Conservation (phyloP, 306 rosid genomes). For the Sophora flavescens region DNA sequence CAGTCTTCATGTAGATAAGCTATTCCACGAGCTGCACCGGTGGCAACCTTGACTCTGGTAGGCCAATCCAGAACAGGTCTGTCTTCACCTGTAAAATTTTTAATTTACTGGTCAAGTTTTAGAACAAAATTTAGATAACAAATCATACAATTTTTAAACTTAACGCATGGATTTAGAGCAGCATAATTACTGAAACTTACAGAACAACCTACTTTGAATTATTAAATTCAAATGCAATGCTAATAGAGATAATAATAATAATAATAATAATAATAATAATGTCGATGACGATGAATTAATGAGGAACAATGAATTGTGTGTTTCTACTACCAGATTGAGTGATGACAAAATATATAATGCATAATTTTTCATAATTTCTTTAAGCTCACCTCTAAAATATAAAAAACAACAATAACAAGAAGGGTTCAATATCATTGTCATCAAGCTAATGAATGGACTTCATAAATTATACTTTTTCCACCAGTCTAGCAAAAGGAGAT, state of each 20-base stretch:
- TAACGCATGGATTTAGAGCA: slow-evolving; percentile 26
- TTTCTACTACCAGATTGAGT: neutral
- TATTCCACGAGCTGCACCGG: slow-evolving; percentile 96
- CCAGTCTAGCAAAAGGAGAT: neutral
- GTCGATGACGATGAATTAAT: too few relatives aligned
- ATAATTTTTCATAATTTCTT: neutral
- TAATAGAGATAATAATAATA: neutral
- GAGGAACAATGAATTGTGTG: neutral
- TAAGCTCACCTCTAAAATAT: neutral
- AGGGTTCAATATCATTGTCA: neutral
- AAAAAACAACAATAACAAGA: neutral
- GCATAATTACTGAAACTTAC: slow-evolving; percentile 26
- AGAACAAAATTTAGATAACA: slow-evolving; percentile 23
- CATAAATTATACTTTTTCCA: slow-evolving; percentile 1
- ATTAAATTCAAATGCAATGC: slow-evolving; percentile 4
- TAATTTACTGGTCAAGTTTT: slow-evolving; percentile 34
- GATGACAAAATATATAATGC: neutral
- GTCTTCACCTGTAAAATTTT: slow-evolving; percentile 58
- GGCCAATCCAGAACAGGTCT: slow-evolving; percentile 80
- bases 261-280: too few relatives aligned
- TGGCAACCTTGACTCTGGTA: slow-evolving; percentile 87
- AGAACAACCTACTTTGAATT: slow-evolving; percentile 18
- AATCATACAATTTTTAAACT: slow-evolving; percentile 17
- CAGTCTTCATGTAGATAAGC: slow-evolving; percentile 98
- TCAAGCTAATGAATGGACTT: slow-evolving; percentile 7